Percentiles rank a stretch among this genome's conserved stretches.
Evolutionary conservation across 2,329 filamentous ascomycete species (phyloP).

Genomic region (Cladosporium sp.): DNA sequence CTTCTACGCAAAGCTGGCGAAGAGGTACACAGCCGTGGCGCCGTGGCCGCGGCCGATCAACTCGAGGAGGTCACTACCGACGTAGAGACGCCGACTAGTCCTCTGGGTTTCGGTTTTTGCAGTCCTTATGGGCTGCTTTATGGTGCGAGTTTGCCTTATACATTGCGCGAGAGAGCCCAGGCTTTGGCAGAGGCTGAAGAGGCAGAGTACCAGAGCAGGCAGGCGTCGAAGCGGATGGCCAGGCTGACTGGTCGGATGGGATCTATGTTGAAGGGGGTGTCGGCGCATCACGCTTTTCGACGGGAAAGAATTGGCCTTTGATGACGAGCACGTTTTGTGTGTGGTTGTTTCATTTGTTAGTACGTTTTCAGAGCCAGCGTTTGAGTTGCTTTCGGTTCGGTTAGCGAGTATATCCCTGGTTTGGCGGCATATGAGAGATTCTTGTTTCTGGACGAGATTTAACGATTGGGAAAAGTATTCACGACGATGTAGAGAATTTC

Average conservation of each 20-base stretch:
- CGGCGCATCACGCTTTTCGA: neutral
- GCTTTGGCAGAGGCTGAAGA: slow-evolving; percentile 6
- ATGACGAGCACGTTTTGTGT: neutral
- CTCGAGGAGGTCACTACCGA: slow-evolving; percentile 6
- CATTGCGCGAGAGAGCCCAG: neutral
- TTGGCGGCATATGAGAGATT: no score
- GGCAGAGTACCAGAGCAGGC: slow-evolving; percentile 1
- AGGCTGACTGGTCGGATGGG: neutral
- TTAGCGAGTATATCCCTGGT: no score
- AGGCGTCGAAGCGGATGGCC: neutral
- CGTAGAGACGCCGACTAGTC: neutral
- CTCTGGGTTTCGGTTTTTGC: neutral
- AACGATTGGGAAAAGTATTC: no score
- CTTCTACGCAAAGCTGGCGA: slow-evolving; percentile 1
- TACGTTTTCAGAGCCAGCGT: no score
- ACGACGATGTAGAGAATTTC: no score
- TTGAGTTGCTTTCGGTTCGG: no score
- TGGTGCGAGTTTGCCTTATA: neutral
- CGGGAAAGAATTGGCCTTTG: neutral
- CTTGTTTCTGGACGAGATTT: no score
- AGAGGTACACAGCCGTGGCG: neutral
- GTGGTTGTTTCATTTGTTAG: neutral
- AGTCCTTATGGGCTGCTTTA: neutral
- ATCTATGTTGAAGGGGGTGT: neutral
- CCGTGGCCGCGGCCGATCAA: slow-evolving; percentile 2